Evolutionary conservation across 129 eudicot genomes (phyloP).

Genomic region (Apium graveolens): DNA sequence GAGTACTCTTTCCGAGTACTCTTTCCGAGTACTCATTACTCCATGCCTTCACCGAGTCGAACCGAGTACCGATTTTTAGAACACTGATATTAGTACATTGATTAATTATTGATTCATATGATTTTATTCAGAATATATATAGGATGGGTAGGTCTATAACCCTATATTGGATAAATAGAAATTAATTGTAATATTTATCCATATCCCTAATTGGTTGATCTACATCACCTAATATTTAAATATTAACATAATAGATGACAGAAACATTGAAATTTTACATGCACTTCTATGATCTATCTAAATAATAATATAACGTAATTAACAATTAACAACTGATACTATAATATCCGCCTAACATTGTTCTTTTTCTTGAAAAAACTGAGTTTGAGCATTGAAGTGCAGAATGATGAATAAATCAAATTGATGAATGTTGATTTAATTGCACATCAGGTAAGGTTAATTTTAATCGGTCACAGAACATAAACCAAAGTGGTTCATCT

Average conservation of each 20-base stretch:
- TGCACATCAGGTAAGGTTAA: background rate
- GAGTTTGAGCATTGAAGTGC: background rate
- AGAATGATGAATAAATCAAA: background rate
- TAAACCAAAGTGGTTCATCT: background rate
- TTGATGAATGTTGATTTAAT: background rate
- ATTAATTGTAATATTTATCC: background rate
- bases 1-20: too few relatives aligned
- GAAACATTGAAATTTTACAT: background rate
- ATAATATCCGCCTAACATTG: background rate
- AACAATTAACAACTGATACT: background rate
- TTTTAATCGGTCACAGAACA: background rate
- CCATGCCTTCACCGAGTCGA: too few relatives aligned
- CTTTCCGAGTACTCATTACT: too few relatives aligned
- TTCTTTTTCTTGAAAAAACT: background rate
- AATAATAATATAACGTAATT: background rate
- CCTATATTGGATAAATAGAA: background rate
- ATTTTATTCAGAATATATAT: background rate
- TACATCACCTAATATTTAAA: background rate
- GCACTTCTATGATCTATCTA: background rate
- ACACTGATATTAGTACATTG: too few relatives aligned
- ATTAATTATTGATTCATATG: too few relatives aligned
- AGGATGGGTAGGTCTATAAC: background rate
- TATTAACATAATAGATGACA: background rate
- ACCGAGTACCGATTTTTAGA: too few relatives aligned
- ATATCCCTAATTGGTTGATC: background rate